Base-by-base conservation (phyloP, 495 filamentous ascomycete species). In the Aspergillus mulundensis region DNA sequence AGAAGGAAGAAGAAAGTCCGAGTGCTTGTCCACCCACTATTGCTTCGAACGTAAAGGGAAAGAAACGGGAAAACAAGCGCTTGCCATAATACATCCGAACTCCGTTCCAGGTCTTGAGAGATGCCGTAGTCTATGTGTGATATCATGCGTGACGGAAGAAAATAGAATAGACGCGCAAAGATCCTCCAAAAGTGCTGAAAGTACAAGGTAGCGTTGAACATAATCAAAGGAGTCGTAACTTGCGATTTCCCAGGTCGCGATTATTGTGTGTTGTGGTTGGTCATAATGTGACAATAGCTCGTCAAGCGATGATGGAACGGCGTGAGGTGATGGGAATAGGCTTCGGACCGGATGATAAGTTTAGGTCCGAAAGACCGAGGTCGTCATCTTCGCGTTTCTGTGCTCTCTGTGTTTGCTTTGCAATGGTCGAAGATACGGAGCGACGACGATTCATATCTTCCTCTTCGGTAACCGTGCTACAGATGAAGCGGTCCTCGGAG, bases 281-380 rank as follows among this genome's bases (percentile, higher is more conserved):
- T 40, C 20, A 28, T 21, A 11, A 36, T 36, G 2, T 15, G 32
- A 14, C 28, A 36, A 36, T 6, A 14, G 32, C 32, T 36, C 32
- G 32, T 36, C 65, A 78, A 24, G 74, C 73, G 55, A 74, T 67
- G 32, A 76, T 66, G 14, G 71, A 63, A 18, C 70, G 71, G 6
- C 73, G 72, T 36, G 72, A 62, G 18, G 67, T 66, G 52, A 78
- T 77, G 7, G 73, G 73, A 23, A 78, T 78, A 7, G 75, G 72
- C 41, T 74, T 70, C 1, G 75, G 73, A 12, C 65, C 68, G 8
- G 73, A 61, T n/a, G 73, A 64, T 3, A 76, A 64, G 18, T 73
- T 66, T 15, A 78, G 58, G 15, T 63, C 70, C 1, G 73, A 62
- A 55, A 77, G 59, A 4, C 70, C 69, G 16, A 77, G 57, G 25